Conservation (phyloP, 148 eudicot species). For the Euryodendron excelsum region DNA sequence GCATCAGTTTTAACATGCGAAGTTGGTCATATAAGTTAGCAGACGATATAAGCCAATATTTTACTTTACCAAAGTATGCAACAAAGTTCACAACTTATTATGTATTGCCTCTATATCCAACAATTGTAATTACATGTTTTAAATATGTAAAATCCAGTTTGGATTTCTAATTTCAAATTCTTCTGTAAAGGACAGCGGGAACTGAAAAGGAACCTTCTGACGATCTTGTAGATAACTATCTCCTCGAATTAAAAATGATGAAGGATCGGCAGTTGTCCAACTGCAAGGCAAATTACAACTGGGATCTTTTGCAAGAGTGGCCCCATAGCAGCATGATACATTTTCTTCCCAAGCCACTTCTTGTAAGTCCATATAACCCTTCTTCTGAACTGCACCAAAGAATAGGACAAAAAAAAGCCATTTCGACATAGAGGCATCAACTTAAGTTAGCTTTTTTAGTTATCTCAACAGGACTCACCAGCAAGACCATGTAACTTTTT, state of each 20-base stretch:
- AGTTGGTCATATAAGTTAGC: background rate
- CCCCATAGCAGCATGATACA: slow-evolving; percentile 36
- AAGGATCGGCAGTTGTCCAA: slow-evolving; percentile 62
- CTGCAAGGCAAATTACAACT: slow-evolving; percentile 45
- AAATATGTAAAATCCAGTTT: background rate
- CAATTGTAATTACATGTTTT: background rate
- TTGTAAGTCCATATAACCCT: slow-evolving; percentile 51
- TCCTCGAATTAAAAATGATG: slow-evolving; percentile 61
- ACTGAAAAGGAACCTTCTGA: slow-evolving; percentile 43
- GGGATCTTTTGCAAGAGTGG: slow-evolving; percentile 58
- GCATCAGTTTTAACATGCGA: background rate
- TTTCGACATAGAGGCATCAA: background rate
- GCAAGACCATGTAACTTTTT: slow-evolving; percentile 58
- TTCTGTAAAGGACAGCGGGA: background rate
- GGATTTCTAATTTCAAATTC: background rate
- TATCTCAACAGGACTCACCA: slow-evolving; percentile 32
- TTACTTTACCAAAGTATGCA: background rate
- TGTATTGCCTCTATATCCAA: background rate
- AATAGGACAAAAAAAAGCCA: background rate
- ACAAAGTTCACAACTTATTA: background rate
- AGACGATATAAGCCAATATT: background rate
- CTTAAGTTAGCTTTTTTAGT: background rate
- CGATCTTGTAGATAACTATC: slow-evolving; percentile 46
- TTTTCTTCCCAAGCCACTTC: slow-evolving; percentile 44
- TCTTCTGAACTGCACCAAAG: slow-evolving; percentile 50